phyloP scores from a whole-genome alignment of 257 asterid species.

The Echites panduratus region DNA sequence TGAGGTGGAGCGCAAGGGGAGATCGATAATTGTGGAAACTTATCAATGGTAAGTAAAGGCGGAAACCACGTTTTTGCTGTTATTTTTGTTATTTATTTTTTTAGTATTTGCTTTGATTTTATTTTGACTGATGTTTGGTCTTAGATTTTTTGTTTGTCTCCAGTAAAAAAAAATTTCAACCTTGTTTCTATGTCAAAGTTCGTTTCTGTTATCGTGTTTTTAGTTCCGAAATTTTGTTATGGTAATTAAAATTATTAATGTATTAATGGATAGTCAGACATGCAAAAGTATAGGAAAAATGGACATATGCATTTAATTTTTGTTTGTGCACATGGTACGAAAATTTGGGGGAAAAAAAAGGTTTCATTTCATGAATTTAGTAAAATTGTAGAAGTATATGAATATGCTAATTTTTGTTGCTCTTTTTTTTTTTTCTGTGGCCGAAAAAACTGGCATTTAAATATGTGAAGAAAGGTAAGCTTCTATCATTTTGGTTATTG shows the following conservation, averaged over 20 bases:
- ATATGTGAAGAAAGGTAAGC: background rate
- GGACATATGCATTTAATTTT: background rate
- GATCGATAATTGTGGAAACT: constrained; percentile 48
- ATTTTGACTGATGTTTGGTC: constrained; percentile 20
- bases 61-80: constrained; percentile 23
- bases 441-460: background rate
- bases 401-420: background rate
- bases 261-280: background rate
- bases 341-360: background rate
- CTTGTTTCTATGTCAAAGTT: constrained; percentile 4
- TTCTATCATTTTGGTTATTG: background rate
- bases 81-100: constrained; percentile 16
- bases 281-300: background rate
- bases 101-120: constrained; percentile 28
- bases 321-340: background rate
- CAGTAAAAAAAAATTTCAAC: constrained; percentile 31
- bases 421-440: background rate
- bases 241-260: constrained; percentile 3
- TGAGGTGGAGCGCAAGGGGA: constrained; percentile 62
- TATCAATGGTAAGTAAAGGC: constrained; percentile 53
- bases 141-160: constrained; percentile 1
- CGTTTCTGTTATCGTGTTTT: background rate
- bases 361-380: background rate
- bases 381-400: background rate
- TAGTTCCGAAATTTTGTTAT: constrained; percentile 1